A percentile compares a stretch with the other conserved stretches of the same genome.
These are phyloP conservation scores for Apodospora peruviana DNA, from an alignment of 495 filamentous ascomycete genomes.

Conservation along the genomic window DNA sequence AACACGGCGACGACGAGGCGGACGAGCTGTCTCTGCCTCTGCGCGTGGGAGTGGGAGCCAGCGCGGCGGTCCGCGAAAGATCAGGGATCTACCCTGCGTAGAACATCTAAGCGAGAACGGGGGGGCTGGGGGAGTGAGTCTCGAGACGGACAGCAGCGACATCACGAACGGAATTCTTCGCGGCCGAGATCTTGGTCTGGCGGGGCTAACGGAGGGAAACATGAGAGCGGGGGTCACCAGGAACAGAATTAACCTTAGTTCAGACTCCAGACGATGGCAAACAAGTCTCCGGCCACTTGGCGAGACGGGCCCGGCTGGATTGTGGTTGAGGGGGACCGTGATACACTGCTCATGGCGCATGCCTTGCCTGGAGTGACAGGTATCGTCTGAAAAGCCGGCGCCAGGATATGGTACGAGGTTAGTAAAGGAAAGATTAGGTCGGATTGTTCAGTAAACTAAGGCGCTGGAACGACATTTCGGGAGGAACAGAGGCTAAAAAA, in stretches of 20 bases:
- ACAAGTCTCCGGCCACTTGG: not conserved
- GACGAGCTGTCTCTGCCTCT: not conserved
- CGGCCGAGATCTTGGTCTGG: conserved; percentile 17
- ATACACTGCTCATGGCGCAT: not conserved
- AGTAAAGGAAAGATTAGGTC: too few relatives aligned
- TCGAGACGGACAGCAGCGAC: conserved; percentile 15
- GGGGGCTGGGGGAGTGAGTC: conserved; percentile 5
- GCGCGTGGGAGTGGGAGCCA: not conserved
- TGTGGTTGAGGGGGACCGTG: not conserved
- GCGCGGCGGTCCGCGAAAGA: not conserved
- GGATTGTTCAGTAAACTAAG: too few relatives aligned
- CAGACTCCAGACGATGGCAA: not conserved
- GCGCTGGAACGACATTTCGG: not conserved
- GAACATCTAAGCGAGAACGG: not conserved
- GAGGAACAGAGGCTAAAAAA: conserved; percentile 1
- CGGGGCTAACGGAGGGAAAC: not conserved
- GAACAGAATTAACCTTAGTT: not conserved
- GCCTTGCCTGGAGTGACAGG: conserved; percentile 1
- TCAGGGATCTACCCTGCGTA: conserved; percentile 5
- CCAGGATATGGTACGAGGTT: not conserved
- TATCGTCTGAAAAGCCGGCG: conserved; percentile 10
- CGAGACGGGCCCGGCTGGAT: not conserved
- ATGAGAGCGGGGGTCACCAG: not conserved
- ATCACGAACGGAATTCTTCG: conserved; percentile 33
- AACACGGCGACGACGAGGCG: conserved; percentile 19